Base-by-base conservation (phyloP, 768 basidiomycete genomes). In the Agaricus blazei region DNA sequence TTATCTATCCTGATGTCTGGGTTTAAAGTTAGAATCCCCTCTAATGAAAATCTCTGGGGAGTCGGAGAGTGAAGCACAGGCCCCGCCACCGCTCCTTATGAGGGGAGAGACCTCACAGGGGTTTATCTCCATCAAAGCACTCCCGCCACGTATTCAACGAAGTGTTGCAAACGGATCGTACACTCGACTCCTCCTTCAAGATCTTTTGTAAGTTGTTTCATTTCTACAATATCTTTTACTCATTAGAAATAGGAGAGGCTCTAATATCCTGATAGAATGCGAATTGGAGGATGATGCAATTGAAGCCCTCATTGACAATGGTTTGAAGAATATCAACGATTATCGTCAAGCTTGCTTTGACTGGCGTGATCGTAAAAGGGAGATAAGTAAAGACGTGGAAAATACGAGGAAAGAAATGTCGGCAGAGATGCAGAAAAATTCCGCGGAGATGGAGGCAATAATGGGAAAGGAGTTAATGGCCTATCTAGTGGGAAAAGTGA, bases 381-480 rank as follows among this genome's bases (percentile, higher is more conserved):
- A 14, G 2, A 55, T 55, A 11, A 24, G 11, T 28, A 48, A 43
- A 9, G 40, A 55, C 11, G 19, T 42, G 27, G 54, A 55, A 19
- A 48, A 41, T 14, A 1, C 14, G 7, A 27, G 15, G n/a, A 26
- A 9, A 1, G 40, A 41, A 9, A 24, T 27, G 12, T 41, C 11
- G 37, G 8, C n/a, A 7, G 47, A 37, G 24, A 24, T 43, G 14
- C 26, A 37, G 1, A 36, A 36, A 36, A 19, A 34, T 28, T 38
- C 34, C 29, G 7, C 1, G 24, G 29, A 12, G 6, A 31, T 4
- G 11, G 37, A 44, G 9, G 40, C 9, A 6, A 15, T 3, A 12
- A 23, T 56, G 6, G 42, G 24, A 11, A 56, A 56, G 26, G 31
- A 56, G 15, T 19, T 56, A 15, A 36, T 44, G 48, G 54, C 43